A percentile compares a stretch with the other conserved stretches of the same genome.
Conservation (phyloP, 805 yeast species). For the Myxozyma sirexii region DNA sequence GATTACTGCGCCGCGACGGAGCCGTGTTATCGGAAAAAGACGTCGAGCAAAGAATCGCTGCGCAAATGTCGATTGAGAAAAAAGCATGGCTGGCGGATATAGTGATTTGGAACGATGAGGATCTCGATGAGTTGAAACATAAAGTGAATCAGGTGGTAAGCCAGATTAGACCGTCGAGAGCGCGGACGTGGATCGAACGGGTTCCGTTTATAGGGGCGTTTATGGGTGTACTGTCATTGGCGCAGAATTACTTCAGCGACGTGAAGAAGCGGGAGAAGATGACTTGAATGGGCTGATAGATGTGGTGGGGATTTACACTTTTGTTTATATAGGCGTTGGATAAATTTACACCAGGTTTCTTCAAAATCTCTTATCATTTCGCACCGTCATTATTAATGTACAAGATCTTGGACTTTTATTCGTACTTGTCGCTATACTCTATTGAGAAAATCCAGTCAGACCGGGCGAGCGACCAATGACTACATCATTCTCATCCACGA, state of each 20-base stretch:
- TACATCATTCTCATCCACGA: constrained; percentile 38
- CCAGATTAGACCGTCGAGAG: constrained; percentile 11
- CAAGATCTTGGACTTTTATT: too few species aligned
- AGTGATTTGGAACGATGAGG: constrained; percentile 64
- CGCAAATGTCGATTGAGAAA: constrained; percentile 71
- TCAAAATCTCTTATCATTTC: neutral
- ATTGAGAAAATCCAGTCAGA: constrained; percentile 4
- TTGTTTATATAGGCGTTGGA: too few species aligned
- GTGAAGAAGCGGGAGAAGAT: neutral
- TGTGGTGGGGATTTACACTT: neutral
- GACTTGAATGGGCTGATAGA: constrained; percentile 1
- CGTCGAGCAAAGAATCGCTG: constrained; percentile 67
- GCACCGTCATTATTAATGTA: too few species aligned
- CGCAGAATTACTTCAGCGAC: constrained; percentile 9
- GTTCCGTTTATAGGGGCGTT: constrained; percentile 43
- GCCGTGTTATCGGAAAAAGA: constrained; percentile 61
- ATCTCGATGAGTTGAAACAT: constrained; percentile 43
- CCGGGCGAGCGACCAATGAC: constrained; percentile 36
- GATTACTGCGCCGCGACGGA: constrained; percentile 70
- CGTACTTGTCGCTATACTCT: too few species aligned
- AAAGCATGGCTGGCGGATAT: constrained; percentile 64
- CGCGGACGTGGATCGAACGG: constrained; percentile 41
- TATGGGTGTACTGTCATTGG: constrained; percentile 31
- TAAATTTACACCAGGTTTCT: too few species aligned
- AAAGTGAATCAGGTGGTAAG: constrained; percentile 7